A percentile compares a stretch with the other conserved stretches of the same genome.
Evolutionary conservation across 192 early-diverging fungal species (phyloP).

Genomic region (Allomyces macrogynus): DNA sequence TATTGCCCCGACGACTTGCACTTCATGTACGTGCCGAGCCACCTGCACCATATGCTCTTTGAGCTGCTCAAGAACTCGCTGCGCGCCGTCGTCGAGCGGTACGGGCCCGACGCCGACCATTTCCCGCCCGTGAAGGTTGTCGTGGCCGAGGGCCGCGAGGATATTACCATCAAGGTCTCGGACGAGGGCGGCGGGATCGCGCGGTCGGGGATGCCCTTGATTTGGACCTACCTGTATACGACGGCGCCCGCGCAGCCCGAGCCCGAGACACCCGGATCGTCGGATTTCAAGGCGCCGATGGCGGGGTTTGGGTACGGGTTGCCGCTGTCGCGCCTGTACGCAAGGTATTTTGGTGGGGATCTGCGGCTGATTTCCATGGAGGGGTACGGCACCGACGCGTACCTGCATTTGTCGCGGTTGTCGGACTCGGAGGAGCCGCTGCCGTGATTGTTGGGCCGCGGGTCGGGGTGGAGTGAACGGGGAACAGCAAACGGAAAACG

Average conservation of each 20-base stretch:
- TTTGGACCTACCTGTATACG: slow-evolving; percentile 92
- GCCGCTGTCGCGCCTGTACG: slow-evolving; percentile 74
- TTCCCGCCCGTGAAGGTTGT: slow-evolving; percentile 91
- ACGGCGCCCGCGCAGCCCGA: slow-evolving; percentile 49
- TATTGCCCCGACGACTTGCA: slow-evolving; percentile 54
- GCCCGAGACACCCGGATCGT: slow-evolving; percentile 46
- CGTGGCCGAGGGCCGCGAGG: slow-evolving; percentile 68
- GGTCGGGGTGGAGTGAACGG: too few species aligned
- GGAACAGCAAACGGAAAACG: too few species aligned
- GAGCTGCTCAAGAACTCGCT: slow-evolving; percentile 94
- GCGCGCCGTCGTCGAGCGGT: slow-evolving; percentile 80
- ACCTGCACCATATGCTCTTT: slow-evolving; percentile 94
- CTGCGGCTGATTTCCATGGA: slow-evolving; percentile 85
- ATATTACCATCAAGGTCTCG: slow-evolving; percentile 89
- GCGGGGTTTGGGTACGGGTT: slow-evolving; percentile 88
- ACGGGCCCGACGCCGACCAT: slow-evolving; percentile 58
- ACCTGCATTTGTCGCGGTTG: slow-evolving; percentile 73
- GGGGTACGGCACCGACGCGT: slow-evolving; percentile 86
- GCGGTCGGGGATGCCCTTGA: slow-evolving; percentile 61
- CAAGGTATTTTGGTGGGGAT: slow-evolving; percentile 93
- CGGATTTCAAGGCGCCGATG: slow-evolving; percentile 60
- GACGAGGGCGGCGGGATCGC: slow-evolving; percentile 93
- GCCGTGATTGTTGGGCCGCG: slow-evolving; percentile 12
- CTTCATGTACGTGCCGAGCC: slow-evolving; percentile 91
- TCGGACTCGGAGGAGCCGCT: slow-evolving; percentile 79